A percentile compares a stretch with the other conserved stretches of the same genome.
Conservation (phyloP, 306 rosid species). For the Gynostemma pentaphyllum region DNA sequence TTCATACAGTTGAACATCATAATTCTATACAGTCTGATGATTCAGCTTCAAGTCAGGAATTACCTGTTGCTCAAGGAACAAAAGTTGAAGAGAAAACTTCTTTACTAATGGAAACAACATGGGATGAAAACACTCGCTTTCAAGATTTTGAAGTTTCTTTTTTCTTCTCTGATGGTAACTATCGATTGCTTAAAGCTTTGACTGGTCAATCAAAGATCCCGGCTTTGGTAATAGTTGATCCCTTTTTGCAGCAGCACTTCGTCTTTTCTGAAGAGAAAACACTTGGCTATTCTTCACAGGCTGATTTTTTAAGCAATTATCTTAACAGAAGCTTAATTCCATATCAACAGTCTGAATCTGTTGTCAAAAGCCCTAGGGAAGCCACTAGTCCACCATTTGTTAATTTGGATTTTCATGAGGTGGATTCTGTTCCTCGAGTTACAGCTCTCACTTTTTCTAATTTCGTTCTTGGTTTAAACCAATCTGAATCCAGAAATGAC, state of each 20-base stretch:
- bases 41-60: conserved; percentile 21
- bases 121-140: conserved; percentile 26
- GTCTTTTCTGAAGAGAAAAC: conserved; percentile 39
- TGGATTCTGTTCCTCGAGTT: conserved; percentile 70
- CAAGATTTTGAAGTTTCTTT: conserved; percentile 65
- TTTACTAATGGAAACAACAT: conserved; percentile 20
- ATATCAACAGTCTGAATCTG: conserved; percentile 44
- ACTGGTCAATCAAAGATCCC: conserved; percentile 59
- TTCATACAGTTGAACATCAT: conserved; percentile 22
- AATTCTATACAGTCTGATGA: conserved; percentile 27
- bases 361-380: conserved; percentile 36
- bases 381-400: conserved; percentile 70
- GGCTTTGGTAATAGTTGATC: conserved; percentile 71
- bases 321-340: conserved; percentile 61
- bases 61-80: conserved; percentile 18
- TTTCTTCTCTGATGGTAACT: conserved; percentile 74
- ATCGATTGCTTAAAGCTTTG: conserved; percentile 53
- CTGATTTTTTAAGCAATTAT: conserved; percentile 51
- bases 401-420: conserved; percentile 82
- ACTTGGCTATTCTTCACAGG: conserved; percentile 40
- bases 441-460: conserved; percentile 52
- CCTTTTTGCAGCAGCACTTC: conserved; percentile 59
- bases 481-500: conserved; percentile 33
- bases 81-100: conserved; percentile 26
- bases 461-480: conserved; percentile 54